A percentile compares a stretch with the other conserved stretches of the same genome.
These are phyloP conservation scores for Ascochyta viciae-villosae DNA, from an alignment of 2,329 filamentous ascomycete genomes.

Conservation along the genomic window DNA sequence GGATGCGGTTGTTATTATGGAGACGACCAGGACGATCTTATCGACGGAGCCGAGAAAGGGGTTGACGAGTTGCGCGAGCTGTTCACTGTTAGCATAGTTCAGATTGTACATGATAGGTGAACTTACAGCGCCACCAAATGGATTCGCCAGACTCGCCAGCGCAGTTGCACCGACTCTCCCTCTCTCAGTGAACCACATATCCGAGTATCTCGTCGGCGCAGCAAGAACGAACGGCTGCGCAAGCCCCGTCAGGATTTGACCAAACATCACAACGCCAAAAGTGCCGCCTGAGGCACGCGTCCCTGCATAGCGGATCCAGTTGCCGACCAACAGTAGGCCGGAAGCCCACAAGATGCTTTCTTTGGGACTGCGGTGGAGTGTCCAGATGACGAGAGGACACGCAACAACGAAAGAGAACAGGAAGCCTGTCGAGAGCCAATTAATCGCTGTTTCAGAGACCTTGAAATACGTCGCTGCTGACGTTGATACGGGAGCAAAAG, in stretches of 20 bases:
- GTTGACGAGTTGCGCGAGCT: constrained; percentile 78
- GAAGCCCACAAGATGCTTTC: constrained; percentile 77
- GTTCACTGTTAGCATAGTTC: constrained; percentile 8
- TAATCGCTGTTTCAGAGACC: constrained; percentile 78
- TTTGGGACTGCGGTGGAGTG: constrained; percentile 81
- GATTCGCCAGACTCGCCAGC: constrained; percentile 83
- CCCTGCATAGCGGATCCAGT: constrained; percentile 89
- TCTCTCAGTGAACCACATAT: constrained; percentile 88
- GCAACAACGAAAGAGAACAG: constrained; percentile 81
- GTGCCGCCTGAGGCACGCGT: constrained; percentile 64
- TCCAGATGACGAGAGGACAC: constrained; percentile 74
- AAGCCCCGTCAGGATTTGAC: constrained; percentile 87
- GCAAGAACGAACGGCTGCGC: constrained; percentile 91
- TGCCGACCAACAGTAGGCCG: constrained; percentile 77
- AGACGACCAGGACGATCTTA: constrained; percentile 82
- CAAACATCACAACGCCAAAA: constrained; percentile 84
- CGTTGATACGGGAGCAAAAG: constrained; percentile 82
- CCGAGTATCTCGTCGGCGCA: constrained; percentile 88
- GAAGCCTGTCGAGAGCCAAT: constrained; percentile 91
- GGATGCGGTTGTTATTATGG: constrained; percentile 78
- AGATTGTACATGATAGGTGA: background rate
- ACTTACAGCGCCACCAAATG: constrained; percentile 80
- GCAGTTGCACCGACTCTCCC: constrained; percentile 90
- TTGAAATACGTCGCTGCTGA: constrained; percentile 77
- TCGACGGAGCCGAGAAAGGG: constrained; percentile 80